A percentile compares a stretch with the other conserved stretches of the same genome.
These are phyloP conservation scores for Wolfiporia cocos DNA, from an alignment of 1,284 basidiomycete species.

Conservation along the genomic window DNA sequence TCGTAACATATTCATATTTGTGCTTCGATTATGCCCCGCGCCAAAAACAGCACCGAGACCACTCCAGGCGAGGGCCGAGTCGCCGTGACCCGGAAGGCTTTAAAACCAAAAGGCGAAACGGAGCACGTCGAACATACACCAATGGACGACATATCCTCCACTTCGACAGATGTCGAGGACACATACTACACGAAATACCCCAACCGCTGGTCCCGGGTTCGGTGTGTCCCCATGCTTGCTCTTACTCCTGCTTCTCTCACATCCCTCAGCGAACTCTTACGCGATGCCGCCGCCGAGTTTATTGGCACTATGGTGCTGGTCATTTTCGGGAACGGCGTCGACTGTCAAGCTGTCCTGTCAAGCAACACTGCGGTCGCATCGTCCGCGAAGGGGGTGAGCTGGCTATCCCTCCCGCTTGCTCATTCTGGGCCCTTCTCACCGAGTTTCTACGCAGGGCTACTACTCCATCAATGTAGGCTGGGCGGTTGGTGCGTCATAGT, in stretches of 20 bases:
- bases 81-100: no score
- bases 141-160: slow-evolving; percentile 3
- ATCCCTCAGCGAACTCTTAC: slow-evolving; percentile 33
- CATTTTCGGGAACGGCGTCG: slow-evolving; percentile 58
- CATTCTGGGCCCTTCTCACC: slow-evolving; percentile 1
- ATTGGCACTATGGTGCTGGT: slow-evolving; percentile 61
- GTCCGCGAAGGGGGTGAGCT: slow-evolving; percentile 56
- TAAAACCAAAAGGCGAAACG: slow-evolving; percentile 2
- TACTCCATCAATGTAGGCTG: slow-evolving; percentile 60
- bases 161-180: slow-evolving; percentile 1
- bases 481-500: slow-evolving; percentile 44
- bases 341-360: slow-evolving; percentile 59
- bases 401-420: not conserved
- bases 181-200: slow-evolving; percentile 32
- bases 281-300: slow-evolving; percentile 67
- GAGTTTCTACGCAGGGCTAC: slow-evolving; percentile 36
- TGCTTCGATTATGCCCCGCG: no score
- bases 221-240: slow-evolving; percentile 32
- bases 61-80: no score
- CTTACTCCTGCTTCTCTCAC: not conserved
- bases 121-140: slow-evolving; percentile 15
- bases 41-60: no score
- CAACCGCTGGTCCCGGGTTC: slow-evolving; percentile 50
- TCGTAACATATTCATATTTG: no score
- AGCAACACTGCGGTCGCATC: slow-evolving; percentile 43